These are phyloP conservation scores for Colletotrichum horii DNA, from an alignment of 2,329 filamentous ascomycete species.

Conservation along the genomic window DNA sequence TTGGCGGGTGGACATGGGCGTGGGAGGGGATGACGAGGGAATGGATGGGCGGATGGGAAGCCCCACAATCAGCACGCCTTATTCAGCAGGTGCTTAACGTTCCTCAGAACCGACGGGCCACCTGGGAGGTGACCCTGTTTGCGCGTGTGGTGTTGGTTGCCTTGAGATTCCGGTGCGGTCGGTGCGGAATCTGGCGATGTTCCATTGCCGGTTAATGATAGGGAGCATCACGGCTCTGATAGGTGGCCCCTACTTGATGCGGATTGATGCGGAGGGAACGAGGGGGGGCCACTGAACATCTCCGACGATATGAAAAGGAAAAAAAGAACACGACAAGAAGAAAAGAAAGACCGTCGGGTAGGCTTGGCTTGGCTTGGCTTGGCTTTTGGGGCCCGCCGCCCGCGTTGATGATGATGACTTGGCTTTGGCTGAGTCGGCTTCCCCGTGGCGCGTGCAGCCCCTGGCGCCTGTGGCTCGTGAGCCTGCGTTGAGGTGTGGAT, in stretches of 20 bases:
- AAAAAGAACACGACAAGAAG: neutral
- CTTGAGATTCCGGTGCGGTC: neutral
- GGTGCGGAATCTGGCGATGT: neutral
- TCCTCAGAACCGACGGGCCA: neutral
- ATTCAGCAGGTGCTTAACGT: constrained; percentile 3
- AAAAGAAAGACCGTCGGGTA: neutral
- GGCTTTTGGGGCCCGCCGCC: neutral
- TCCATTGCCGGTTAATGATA: neutral
- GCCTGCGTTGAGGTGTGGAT: neutral
- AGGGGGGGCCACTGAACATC: neutral
- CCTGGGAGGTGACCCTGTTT: neutral
- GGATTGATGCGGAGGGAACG: neutral
- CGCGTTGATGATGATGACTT: constrained; percentile 6
- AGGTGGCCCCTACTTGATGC: neutral
- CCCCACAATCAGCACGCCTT: constrained; percentile 13
- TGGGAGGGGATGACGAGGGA: constrained; percentile 9
- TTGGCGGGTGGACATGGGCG: neutral
- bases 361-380: constrained; percentile 12
- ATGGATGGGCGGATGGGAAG: neutral
- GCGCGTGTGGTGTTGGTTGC: neutral
- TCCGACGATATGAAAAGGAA: neutral
- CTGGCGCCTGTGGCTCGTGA: constrained; percentile 12
- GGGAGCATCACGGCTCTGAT: neutral
- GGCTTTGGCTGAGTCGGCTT: constrained; percentile 18
- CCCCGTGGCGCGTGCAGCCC: constrained; percentile 18